Percentiles rank a stretch among this genome's conserved stretches.
Conservation (phyloP, 306 rosid genomes). For the Ammopiptanthus mongolicus region DNA sequence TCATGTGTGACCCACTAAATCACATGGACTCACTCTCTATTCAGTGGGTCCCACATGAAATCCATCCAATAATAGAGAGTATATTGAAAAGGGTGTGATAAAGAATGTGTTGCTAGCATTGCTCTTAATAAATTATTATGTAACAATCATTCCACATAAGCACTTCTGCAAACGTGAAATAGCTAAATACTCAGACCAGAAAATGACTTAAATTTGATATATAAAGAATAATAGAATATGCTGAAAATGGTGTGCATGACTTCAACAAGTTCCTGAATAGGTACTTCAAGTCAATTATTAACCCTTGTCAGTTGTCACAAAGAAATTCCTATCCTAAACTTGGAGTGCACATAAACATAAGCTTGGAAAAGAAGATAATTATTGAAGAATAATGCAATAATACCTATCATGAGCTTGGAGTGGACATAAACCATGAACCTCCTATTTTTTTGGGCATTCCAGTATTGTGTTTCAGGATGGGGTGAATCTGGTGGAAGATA, state of each 20-base stretch:
- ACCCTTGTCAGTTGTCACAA: background rate
- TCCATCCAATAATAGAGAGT: no score
- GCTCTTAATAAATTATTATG: no score
- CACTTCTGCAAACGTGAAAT: background rate
- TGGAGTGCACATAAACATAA: background rate
- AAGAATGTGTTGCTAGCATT: no score
- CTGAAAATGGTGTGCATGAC: background rate
- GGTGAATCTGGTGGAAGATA: slow-evolving; percentile 66
- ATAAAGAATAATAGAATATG: background rate
- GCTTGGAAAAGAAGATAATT: background rate
- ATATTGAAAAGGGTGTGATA: no score
- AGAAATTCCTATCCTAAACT: no score
- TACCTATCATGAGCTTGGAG: slow-evolving; percentile 98
- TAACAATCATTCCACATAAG: background rate
- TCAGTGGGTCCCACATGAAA: no score
- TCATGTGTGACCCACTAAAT: no score
- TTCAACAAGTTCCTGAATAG: background rate
- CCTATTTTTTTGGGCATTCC: slow-evolving; percentile 70
- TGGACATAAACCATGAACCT: slow-evolving; percentile 96
- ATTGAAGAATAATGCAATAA: background rate
- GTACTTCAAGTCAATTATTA: background rate
- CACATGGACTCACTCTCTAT: no score
- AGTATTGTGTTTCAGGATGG: slow-evolving; percentile 52
- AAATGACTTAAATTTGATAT: background rate
- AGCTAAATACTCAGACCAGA: background rate